Base-by-base conservation (phyloP, 805 yeast genomes). In the Pichia phayaonensis region DNA sequence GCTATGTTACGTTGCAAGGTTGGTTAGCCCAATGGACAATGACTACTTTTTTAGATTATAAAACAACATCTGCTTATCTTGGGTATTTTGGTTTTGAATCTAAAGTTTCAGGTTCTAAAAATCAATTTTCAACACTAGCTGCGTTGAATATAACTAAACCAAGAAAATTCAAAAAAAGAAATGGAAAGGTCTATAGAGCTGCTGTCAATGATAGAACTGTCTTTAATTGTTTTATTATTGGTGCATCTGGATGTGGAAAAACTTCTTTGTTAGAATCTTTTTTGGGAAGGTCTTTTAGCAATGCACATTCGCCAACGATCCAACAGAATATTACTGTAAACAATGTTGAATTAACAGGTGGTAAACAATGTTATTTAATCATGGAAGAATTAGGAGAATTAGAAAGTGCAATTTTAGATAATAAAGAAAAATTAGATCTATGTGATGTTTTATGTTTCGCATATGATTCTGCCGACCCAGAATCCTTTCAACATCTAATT, bases 11-110 rank as follows among this genome's bases (percentile, higher is more conserved):
- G 0, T 67, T 94, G 26, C 99, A 95, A 69, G 99, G 99, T 3
- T 94, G 99, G 99, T 69, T 94, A 39, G 99, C 99, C 0, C 98
- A 92, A 61, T 94, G 99, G 99, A 84, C 92, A 59, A 86, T 94
- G 86, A 89, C 97, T 0, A 92, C 98, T 0, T 90, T 81, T 57
- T 70, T 94, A 29, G 96, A 90, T 59, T 81, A 86, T 62, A 81
- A 77, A 58, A 84, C 89, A 0, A 90, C 98, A 0, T 74, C 94
- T 46, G 95, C 89, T 46, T 94, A 92, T 60, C 68, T 94, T 54
- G 96, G 95, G 0, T 88, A 87, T 68, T 74, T 94, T 50, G 99
- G 99, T 0, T 92, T 85, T 61, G 95, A 87, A 72, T 60, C 55
- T 56, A 61, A 50, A 59, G 65, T 48, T 2, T 44, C 50, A 11